Evolutionary conservation across 768 basidiomycete genomes (phyloP).

Genomic region (Serpula lacrymans): DNA sequence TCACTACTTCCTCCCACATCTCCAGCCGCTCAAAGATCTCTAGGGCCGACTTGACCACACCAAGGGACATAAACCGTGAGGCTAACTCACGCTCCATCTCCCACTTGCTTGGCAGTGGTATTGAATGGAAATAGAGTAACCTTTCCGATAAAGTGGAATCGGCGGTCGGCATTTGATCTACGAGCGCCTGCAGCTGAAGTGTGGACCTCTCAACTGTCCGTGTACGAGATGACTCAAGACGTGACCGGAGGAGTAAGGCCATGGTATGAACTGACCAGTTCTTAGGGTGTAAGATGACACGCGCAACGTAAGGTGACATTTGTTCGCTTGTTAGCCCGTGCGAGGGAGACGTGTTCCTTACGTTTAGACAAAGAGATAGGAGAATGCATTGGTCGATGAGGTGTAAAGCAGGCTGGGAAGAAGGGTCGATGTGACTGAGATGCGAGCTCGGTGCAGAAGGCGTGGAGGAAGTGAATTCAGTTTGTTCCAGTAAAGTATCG

Average conservation of each 20-base stretch:
- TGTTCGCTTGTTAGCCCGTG: conserved; percentile 92
- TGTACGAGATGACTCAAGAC: conserved; percentile 83
- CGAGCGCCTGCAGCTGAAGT: conserved; percentile 89
- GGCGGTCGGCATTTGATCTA: conserved; percentile 94
- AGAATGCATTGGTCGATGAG: conserved; percentile 94
- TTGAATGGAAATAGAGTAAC: conserved; percentile 72
- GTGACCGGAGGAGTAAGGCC: conserved; percentile 89
- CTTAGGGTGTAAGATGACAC: conserved; percentile 82
- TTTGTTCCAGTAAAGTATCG: conserved; percentile 93
- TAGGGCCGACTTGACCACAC: conserved; percentile 85
- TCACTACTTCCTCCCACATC: conserved; percentile 98
- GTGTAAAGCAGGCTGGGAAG: conserved; percentile 81
- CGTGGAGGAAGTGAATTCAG: conserved; percentile 80
- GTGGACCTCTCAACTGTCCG: conserved; percentile 92
- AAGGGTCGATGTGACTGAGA: conserved; percentile 75
- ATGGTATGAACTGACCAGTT: conserved; percentile 99
- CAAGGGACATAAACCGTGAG: conserved; percentile 74
- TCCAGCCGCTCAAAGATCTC: conserved; percentile 93
- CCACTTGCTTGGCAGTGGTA: conserved; percentile 89
- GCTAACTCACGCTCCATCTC: conserved; percentile 92
- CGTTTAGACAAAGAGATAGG: conserved; percentile 84
- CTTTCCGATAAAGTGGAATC: conserved; percentile 75
- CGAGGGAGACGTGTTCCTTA: conserved; percentile 82
- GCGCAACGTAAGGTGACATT: conserved; percentile 87
- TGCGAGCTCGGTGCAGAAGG: conserved; percentile 41